Base-by-base conservation (phyloP, 257 asterid species). In the Solanum pinnatisectum region DNA sequence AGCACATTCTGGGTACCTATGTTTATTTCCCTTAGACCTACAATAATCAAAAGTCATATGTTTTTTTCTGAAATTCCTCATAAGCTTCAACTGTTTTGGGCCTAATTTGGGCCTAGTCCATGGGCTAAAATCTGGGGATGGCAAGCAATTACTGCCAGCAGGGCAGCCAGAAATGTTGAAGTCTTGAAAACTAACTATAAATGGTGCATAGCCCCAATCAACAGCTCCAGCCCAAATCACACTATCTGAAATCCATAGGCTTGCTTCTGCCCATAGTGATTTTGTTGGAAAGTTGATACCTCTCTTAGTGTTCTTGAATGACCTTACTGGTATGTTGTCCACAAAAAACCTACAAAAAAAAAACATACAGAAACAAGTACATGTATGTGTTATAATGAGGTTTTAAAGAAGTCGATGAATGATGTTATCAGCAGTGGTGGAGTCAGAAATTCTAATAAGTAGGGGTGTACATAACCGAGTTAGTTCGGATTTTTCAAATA, bases 121-220 rank as follows among this genome's bases (percentile, higher is more conserved):
- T 11, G 70, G 42, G 63, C 15, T 16, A 14, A 49, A 4, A 82
- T 18, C 42, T 18, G 70, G 30, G 40, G 85, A 32, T 8, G 33
- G 8, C 3, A 18, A 30, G 30, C 85, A 82, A 82, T 18, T 49
- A 81, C 25, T 30, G 4, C 18, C 44, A 16, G 25, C 20, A 74
- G 90, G 74, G 33, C 91, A 87, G 0, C 85, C 88, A 37, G 88
- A 33, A 36, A 89, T 46, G 2, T 35, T 9, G n/a, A 89, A 89
- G 22, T 84, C 83, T 46, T 39, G 40, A 74, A 8, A 89, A 10
- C 65, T n/a, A 30, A 86, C 87, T 13, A 16, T 3, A 74, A 84
- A 84, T 4, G 90, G 90, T n/a, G 70, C 88, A 8, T 14, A 39
- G 70, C 49, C 25, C 90, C 90, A 88, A 20, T 88, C 35, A 49